These are phyloP conservation scores for Hygrocybe coccinea DNA, from an alignment of 768 basidiomycete genomes.

Conservation along the genomic window DNA sequence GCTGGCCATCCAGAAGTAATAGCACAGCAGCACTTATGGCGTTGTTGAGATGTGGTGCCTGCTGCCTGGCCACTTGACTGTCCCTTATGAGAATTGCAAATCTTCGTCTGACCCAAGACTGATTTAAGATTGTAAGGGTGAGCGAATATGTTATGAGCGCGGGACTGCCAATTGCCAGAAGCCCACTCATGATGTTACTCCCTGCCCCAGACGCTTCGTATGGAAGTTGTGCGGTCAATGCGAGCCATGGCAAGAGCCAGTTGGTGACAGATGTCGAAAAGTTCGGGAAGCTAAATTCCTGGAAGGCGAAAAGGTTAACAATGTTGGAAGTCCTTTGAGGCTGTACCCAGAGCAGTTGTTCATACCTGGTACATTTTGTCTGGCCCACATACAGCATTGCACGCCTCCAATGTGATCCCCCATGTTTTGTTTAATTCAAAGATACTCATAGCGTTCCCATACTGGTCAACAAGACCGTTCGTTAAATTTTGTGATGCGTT, in stretches of 20 bases:
- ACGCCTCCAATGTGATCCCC: background rate
- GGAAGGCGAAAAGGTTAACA: background rate
- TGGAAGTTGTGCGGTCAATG: constrained; percentile 16
- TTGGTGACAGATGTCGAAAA: constrained; percentile 11
- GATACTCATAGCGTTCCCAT: background rate
- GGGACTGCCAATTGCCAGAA: constrained; percentile 12
- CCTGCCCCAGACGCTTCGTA: constrained; percentile 12
- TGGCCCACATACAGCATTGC: background rate
- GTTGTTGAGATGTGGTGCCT: background rate
- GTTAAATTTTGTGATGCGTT: background rate
- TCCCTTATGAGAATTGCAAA: constrained; percentile 7
- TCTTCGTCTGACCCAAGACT: constrained; percentile 3
- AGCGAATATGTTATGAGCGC: constrained; percentile 16
- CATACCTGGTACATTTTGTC: background rate
- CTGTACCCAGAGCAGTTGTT: background rate
- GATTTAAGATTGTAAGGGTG: constrained; percentile 14
- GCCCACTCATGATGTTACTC: constrained; percentile 12
- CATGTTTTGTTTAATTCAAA: background rate
- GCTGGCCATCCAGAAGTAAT: constrained; percentile 12
- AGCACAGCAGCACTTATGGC: constrained; percentile 2
- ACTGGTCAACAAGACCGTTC: background rate
- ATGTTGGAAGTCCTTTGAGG: background rate
- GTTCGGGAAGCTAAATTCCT: constrained; percentile 4
- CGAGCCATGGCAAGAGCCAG: constrained; percentile 18
- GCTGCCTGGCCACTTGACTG: background rate